Evolutionary conservation across 2,329 filamentous ascomycete species (phyloP).

Genomic region (Fusarium fujikuroi): DNA sequence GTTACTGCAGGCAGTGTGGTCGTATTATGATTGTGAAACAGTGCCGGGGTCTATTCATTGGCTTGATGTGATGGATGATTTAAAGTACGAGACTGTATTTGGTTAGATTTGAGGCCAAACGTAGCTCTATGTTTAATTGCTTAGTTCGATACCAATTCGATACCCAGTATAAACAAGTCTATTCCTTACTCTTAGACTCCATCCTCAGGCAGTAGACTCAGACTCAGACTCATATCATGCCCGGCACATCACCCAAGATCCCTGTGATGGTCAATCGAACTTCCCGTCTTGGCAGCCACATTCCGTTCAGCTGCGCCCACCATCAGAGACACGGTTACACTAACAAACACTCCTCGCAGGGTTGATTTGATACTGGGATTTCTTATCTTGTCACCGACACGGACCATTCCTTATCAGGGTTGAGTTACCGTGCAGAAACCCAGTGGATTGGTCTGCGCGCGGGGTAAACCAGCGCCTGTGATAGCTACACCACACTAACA

Average conservation of each 20-base stretch:
- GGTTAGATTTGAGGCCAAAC: slow-evolving; percentile 3
- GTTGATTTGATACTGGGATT: background rate
- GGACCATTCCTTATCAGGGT: slow-evolving; percentile 27
- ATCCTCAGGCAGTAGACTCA: background rate
- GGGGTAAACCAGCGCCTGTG: slow-evolving; percentile 7
- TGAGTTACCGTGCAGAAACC: slow-evolving; percentile 28
- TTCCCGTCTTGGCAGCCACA: slow-evolving; percentile 4
- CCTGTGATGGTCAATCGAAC: background rate
- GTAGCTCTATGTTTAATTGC: background rate
- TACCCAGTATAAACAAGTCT: background rate
- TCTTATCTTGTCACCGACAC: slow-evolving; percentile 19
- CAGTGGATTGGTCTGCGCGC: slow-evolving; percentile 14
- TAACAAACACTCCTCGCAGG: background rate
- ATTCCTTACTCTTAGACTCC: too few species aligned
- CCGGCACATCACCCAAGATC: background rate
- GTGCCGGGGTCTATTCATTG: slow-evolving; percentile 20
- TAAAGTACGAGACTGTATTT: slow-evolving; percentile 34
- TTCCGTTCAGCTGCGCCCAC: background rate
- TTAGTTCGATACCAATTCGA: background rate
- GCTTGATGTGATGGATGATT: slow-evolving; percentile 28
- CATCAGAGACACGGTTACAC: background rate
- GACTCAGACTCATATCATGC: background rate
- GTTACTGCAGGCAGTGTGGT: slow-evolving; percentile 26
- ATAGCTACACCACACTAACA: slow-evolving; percentile 18
- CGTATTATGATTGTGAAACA: slow-evolving; percentile 27